Base-by-base conservation (phyloP, 306 rosid species). In the Vachellia collinsii region DNA sequence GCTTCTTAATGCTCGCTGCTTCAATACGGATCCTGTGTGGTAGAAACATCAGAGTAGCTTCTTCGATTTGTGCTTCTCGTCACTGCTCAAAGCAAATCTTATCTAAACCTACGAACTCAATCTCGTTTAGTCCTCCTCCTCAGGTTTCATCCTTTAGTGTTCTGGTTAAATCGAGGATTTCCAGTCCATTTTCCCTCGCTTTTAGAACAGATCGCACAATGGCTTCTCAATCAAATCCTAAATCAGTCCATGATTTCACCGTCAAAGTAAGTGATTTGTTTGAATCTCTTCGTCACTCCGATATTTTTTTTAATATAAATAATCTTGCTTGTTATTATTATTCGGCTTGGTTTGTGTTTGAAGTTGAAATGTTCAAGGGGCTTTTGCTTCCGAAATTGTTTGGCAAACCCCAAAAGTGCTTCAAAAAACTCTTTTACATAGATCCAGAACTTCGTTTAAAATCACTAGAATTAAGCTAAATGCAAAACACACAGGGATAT, bases 211-310 rank as follows among this genome's bases (percentile, higher is more conserved):
- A 80, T 79, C 90, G 77, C 80, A 68, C 88, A 16, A 91, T 93
- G 97, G 94, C 97, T 10, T 47, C 89, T 84, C 91, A 82, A 34
- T 89, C 97, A 37, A 73, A 59, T 69, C 19, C 73, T 29, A 54
- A 72, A 53, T 86, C 97, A 3, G 65, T 92, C 76, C 79, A 92
- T 36, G 93, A 92, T 73, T 92, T 92, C 93, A 89, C 89, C 34
- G 94, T 90, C 22, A 90, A 89, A 84, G 97, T 90, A 47, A 67
- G 74, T 22, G 67, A 74, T 39, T 23, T 5, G 54, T 43, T 13
- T 20, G 37, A 69, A 41, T 41, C 50, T 23, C 13, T 61, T 10
- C 19, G 64, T 22, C 64, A 59, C 17, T 59, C 4, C 0, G 38
- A 11, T 59, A 0, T 10, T 8, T 66, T 17, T n/a, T n/a, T 56